Evolutionary conservation across 495 filamentous ascomycete genomes (phyloP), one percentile per base, ranked within the genome.

Genomic region (Penicillium goetzii): DNA sequence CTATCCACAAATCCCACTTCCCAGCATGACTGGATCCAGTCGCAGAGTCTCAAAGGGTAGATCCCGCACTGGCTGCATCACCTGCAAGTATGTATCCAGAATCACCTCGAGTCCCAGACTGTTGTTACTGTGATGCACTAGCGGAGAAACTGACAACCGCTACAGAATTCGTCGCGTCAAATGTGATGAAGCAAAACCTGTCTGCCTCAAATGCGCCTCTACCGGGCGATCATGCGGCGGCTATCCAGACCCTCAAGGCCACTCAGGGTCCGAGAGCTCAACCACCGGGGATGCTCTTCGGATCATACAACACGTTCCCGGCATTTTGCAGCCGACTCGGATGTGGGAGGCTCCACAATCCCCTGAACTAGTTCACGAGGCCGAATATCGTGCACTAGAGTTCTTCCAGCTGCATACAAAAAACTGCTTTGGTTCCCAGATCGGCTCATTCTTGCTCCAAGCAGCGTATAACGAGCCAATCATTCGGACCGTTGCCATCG

Each of bases 141-240:
- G 36, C 36, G 4, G 15, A 17, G 12, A 17, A 28, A 40, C 10
- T 58, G 21, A 57, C 41, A 25, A 63, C 43, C 34, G 36, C 14
- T 8, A 26, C 59, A 88, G 86, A 68, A 81, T 80, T 58, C 80
- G 86, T 56, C 80, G 84, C 63, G 86, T 89, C 38, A 89, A 89
- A 76, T 89, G 86, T 76, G 86, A 85, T 74, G 86, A 89, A 72
- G 72, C 71, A 60, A 83, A 84, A 43, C 85, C 86, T 12, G 66
- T 74, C 12, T 89, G 86, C 62, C 74, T 74, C 30, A 81, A 83
- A 58, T 89, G 86, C 68, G 67, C 81, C 21, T 69, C 66, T 32
- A 82, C 78, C 0, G 81, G 81, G 4, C 72, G 83, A 30, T 74
- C 66, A 59, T 85, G 83, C 9, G 12, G 26, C 62, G 80, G 81